phyloP scores from a whole-genome alignment of 73 alveolate species.

The Uronychia binucleata region DNA sequence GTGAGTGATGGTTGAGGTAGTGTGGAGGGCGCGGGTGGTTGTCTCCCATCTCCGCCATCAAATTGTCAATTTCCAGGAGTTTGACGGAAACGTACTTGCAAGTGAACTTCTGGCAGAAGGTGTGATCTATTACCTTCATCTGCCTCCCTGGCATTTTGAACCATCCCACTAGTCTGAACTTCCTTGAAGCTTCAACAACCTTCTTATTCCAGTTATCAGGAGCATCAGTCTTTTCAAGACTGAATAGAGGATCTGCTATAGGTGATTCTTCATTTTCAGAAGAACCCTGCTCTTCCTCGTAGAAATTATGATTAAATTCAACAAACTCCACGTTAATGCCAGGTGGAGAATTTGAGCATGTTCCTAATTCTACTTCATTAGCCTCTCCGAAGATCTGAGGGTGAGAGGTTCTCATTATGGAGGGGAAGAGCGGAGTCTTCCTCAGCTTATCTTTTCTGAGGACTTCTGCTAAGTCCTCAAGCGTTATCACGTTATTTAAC shows the following conservation, averaged over 20 bases:
- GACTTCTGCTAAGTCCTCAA: neutral
- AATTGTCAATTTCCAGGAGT: neutral
- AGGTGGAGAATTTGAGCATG: too few relatives aligned
- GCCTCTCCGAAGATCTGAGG: too few relatives aligned
- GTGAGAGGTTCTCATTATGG: too few relatives aligned
- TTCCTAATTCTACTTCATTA: neutral
- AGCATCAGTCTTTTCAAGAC: neutral
- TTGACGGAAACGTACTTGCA: neutral
- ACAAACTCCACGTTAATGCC: neutral
- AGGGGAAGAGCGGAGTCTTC: neutral
- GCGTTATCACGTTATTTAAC: neutral
- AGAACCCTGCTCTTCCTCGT: neutral
- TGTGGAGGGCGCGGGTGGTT: neutral
- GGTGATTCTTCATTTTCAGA: neutral
- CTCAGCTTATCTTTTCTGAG: neutral
- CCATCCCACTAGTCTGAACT: neutral
- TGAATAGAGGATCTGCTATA: neutral
- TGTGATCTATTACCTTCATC: neutral
- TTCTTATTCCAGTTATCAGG: neutral
- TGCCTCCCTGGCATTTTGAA: neutral
- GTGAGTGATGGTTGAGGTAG: too few relatives aligned
- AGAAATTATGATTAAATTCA: neutral
- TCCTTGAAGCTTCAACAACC: neutral
- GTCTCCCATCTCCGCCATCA: neutral
- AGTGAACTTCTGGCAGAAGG: neutral